A percentile compares a stretch with the other conserved stretches of the same genome.
These are phyloP conservation scores for Chamaenerion angustifolium DNA, from an alignment of 345 rosid genomes.

Conservation along the genomic window DNA sequence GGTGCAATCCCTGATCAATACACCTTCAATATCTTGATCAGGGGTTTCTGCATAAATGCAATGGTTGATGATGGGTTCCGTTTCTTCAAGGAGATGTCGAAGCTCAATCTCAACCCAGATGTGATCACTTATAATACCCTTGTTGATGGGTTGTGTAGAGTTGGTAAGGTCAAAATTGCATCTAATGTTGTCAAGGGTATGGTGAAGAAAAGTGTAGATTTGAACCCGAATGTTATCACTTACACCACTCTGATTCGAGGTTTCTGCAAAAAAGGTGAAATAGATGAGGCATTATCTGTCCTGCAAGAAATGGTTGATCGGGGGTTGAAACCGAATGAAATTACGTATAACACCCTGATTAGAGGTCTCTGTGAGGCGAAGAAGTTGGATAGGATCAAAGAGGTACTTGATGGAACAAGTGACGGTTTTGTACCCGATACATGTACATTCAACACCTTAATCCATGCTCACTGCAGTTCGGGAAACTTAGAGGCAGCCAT, in stretches of 20 bases:
- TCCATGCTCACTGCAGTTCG: slow-evolving; percentile 44
- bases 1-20: slow-evolving; percentile 62
- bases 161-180: slow-evolving; percentile 62
- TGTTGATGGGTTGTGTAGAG: slow-evolving; percentile 72
- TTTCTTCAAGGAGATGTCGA: slow-evolving; percentile 47
- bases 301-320: slow-evolving; percentile 35
- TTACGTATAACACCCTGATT: slow-evolving; percentile 59
- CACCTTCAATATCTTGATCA: slow-evolving; percentile 58
- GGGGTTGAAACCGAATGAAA: slow-evolving; percentile 44
- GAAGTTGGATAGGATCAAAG: slow-evolving; percentile 45
- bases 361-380: slow-evolving; percentile 59
- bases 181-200: slow-evolving; percentile 62
- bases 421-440: slow-evolving; percentile 47
- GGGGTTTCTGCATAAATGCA: slow-evolving; percentile 59
- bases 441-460: slow-evolving; percentile 63
- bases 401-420: slow-evolving; percentile 24
- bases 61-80: slow-evolving; percentile 62
- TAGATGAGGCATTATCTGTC: slow-evolving; percentile 47
- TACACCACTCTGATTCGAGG: slow-evolving; percentile 80
- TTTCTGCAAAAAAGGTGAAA: slow-evolving; percentile 53
- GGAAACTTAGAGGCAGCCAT: slow-evolving; percentile 52
- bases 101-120: slow-evolving; percentile 44
- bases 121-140: slow-evolving; percentile 62
- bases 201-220: slow-evolving; percentile 25
- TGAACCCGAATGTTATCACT: slow-evolving; percentile 53